Evolutionary conservation across 1,284 basidiomycete species (phyloP), one percentile per base, ranked within the genome.

Genomic region (Irpex rosettiformis): DNA sequence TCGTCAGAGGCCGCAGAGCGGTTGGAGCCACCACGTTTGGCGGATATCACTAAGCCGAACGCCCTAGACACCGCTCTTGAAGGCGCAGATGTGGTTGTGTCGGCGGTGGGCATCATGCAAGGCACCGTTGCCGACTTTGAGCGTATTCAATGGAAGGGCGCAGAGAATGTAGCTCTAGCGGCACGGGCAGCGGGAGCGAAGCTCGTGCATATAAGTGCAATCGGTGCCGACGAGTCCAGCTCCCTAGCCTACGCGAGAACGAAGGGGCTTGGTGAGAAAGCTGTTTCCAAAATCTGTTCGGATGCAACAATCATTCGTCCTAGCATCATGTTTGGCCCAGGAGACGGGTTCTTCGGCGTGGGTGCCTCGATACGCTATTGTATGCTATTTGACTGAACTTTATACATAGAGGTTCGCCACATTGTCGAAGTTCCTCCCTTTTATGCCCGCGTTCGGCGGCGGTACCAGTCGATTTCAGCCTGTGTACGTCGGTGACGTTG

Each of bases 391-490:
- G 3, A 43, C 5, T 51, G 25, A 51, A 1, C 21, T 54, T 54
- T 33, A 6, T 52, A 24, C 48, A 69, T 60, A 89, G 85, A 76
- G 84, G 28, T 88, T 90, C 64, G 81, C 83, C 29, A 75, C 72
- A 29, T 70, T 90, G 16, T 81, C 85, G 0, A 77, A 75, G 56
- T 75, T 80, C 60, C 71, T 89, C 30, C 88, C 88, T 1, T 85
- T 89, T 68, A 69, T 90, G 29, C 88, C 88, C 6, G 85, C 89
- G 10, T 90, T 89, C 65, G 85, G 81, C 2, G 85, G 84, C n/a
- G 88, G 89, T 3, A 71, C 64, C 4, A 75, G 85, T 2, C 74
- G 71, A n/a, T 89, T 90, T 67, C 88, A 89, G 61, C 86, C 87
- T 18, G 83, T 90, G 6, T 89, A 83, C 66, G 86, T 82, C 0